Evolutionary conservation across 257 asterid species (phyloP).

Genomic region (Paraleonurus japonicus): DNA sequence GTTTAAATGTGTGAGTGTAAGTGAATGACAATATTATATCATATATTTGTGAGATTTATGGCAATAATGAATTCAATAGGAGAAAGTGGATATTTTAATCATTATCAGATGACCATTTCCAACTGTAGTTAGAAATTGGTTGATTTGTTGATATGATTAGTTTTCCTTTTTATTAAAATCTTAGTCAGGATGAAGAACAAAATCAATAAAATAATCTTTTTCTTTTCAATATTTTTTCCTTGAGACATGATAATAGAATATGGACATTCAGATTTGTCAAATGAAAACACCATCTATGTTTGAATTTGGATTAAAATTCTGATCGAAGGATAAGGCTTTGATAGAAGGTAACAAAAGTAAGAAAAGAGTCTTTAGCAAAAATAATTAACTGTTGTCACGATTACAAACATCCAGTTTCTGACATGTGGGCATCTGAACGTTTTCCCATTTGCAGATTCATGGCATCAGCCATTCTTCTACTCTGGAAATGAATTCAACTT

Average conservation of each 20-base stretch:
- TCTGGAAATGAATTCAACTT: constrained; percentile 52
- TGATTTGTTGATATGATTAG: not conserved
- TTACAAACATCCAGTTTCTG: constrained; percentile 1
- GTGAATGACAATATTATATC: not conserved
- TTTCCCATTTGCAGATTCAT: constrained; percentile 52
- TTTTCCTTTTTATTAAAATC: constrained; percentile 2
- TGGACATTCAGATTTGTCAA: not conserved
- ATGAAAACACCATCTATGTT: not conserved
- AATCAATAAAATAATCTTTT: not conserved
- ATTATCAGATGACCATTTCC: not conserved
- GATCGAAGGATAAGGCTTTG: not conserved
- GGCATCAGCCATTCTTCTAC: constrained; percentile 40
- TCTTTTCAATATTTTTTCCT: not conserved
- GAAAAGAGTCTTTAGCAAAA: not conserved
- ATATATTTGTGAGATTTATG: not conserved
- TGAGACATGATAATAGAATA: not conserved
- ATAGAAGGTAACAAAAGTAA: not conserved
- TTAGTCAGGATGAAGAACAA: not conserved
- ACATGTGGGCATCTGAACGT: constrained; percentile 10
- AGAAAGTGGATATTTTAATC: not conserved
- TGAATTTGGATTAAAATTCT: not conserved
- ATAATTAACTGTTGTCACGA: not conserved
- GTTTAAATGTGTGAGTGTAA: not conserved
- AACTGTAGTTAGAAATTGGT: not conserved
- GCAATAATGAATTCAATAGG: not conserved